phyloP scores from a whole-genome alignment of 192 early-diverging fungal genomes.

The Backusella mclennaniae region DNA sequence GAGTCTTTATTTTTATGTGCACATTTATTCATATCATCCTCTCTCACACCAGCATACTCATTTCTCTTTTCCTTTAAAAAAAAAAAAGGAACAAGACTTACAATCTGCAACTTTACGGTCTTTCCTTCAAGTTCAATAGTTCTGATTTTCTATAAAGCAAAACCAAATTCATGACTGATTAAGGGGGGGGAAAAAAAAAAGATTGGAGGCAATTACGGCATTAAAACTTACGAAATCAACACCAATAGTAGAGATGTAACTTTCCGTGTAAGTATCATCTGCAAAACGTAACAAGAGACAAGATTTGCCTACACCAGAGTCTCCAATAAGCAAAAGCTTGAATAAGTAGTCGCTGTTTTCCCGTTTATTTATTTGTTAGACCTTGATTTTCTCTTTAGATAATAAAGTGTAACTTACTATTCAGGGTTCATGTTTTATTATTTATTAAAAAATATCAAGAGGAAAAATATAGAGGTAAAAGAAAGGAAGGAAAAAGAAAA shows the following conservation, averaged over 20 bases:
- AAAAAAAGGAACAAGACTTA: slow-evolving; percentile 37
- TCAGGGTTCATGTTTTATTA: slow-evolving; percentile 27
- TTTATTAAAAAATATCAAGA: background rate
- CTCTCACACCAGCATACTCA: background rate
- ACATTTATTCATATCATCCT: background rate
- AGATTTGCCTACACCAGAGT: slow-evolving; percentile 98
- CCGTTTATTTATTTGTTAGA: background rate
- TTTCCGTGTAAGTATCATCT: slow-evolving; percentile 98
- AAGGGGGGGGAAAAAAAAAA: background rate
- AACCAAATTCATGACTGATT: background rate
- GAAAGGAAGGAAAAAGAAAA: background rate
- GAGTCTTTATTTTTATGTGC: background rate
- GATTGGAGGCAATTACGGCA: background rate
- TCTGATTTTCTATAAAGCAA: slow-evolving; percentile 82
- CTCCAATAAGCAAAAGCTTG: slow-evolving; percentile 98
- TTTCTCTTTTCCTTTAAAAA: background rate
- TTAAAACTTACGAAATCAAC: slow-evolving; percentile 89
- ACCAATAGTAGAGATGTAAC: slow-evolving; percentile 97
- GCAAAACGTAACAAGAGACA: slow-evolving; percentile 96
- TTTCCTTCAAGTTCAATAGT: slow-evolving; percentile 99
- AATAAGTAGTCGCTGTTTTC: slow-evolving; percentile 92
- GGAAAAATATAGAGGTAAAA: background rate
- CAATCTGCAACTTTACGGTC: slow-evolving; percentile 97
- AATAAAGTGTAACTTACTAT: slow-evolving; percentile 20
- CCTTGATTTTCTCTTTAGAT: background rate